A percentile compares a stretch with the other conserved stretches of the same genome.
Evolutionary conservation across 495 filamentous ascomycete genomes (phyloP).

Genomic region (Hypomontagnella submonticulosa): DNA sequence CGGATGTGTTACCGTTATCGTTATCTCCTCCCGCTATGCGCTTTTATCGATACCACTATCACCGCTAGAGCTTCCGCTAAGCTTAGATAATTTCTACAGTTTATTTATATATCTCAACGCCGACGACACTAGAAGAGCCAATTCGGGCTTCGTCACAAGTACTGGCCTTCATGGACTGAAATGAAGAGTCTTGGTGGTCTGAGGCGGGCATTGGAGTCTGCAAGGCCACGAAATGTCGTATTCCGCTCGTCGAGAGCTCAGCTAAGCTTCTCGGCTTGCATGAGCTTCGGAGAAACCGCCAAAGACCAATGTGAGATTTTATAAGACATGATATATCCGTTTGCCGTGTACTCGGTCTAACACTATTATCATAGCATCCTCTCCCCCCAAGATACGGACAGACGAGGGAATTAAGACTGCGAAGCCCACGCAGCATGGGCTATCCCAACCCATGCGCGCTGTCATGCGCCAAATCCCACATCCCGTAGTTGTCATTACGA

Average conservation of each 20-base stretch:
- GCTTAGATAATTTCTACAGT: neutral
- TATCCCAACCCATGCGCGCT: conserved; percentile 61
- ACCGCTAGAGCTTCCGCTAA: neutral
- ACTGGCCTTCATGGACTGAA: conserved; percentile 47
- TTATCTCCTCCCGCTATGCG: conserved; percentile 13
- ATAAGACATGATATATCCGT: neutral
- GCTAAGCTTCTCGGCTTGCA: conserved; percentile 19
- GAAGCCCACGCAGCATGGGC: conserved; percentile 30
- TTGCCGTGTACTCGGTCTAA: conserved; percentile 17
- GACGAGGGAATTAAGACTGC: conserved; percentile 42
- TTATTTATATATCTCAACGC: conserved; percentile 17
- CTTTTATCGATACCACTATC: conserved; percentile 22
- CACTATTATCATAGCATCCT: neutral
- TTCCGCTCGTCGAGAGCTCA: conserved; percentile 6
- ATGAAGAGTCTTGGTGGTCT: conserved; percentile 48
- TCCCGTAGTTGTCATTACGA: conserved; percentile 80
- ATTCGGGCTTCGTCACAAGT: conserved; percentile 30
- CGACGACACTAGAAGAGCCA: conserved; percentile 20
- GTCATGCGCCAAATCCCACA: conserved; percentile 78
- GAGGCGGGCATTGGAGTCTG: conserved; percentile 38
- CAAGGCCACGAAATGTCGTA: conserved; percentile 39
- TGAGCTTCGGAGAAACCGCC: conserved; percentile 6
- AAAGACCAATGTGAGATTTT: conserved; percentile 23
- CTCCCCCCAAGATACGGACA: neutral
- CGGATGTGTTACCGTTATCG: conserved; percentile 15